Percentiles rank a stretch among this genome's conserved stretches.
Evolutionary conservation across 257 asterid genomes (phyloP).

Genomic region (Primulina eburnea): DNA sequence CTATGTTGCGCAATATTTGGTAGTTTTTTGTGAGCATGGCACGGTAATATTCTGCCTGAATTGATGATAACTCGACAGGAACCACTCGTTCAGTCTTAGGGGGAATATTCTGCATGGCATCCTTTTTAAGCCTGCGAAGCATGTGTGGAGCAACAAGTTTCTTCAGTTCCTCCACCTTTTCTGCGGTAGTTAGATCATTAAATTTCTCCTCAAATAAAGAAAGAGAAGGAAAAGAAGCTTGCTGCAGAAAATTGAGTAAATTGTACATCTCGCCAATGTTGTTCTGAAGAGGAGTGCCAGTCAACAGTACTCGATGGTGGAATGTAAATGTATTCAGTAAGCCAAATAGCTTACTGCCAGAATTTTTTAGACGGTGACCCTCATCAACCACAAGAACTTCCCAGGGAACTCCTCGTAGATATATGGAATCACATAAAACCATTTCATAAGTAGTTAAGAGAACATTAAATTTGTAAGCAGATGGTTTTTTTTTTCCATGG

Average conservation of each 20-base stretch:
- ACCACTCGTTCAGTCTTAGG: conserved; percentile 97
- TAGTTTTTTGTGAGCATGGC: conserved; percentile 99
- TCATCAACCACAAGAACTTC: conserved; percentile 99
- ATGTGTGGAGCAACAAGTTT: conserved; percentile 97
- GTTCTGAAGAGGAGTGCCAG: conserved; percentile 99
- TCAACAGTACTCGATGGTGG: conserved; percentile 88
- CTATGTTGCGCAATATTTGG: conserved; percentile 87
- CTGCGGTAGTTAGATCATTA: conserved; percentile 85
- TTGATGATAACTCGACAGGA: conserved; percentile 92
- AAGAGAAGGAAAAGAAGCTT: conserved; percentile 85
- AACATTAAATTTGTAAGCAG: conserved; percentile 80
- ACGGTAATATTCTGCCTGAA: conserved; percentile 98
- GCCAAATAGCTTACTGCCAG: conserved; percentile 83
- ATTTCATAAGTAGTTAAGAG: conserved; percentile 93
- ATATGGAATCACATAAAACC: conserved; percentile 83
- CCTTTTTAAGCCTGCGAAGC: conserved; percentile 94
- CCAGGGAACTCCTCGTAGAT: conserved; percentile 93
- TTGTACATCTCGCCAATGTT: conserved; percentile 98
- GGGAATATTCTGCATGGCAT: conserved; percentile 96
- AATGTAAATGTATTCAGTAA: conserved; percentile 82
- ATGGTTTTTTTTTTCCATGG: conserved; percentile 44
- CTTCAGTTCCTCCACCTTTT: conserved; percentile 95
- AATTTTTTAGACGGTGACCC: conserved; percentile 94
- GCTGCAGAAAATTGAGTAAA: conserved; percentile 87
- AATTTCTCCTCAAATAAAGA: conserved; percentile 87